Evolutionary conservation across 192 early-diverging fungal genomes (phyloP).

Genomic region (Martensiomyces pterosporus): DNA sequence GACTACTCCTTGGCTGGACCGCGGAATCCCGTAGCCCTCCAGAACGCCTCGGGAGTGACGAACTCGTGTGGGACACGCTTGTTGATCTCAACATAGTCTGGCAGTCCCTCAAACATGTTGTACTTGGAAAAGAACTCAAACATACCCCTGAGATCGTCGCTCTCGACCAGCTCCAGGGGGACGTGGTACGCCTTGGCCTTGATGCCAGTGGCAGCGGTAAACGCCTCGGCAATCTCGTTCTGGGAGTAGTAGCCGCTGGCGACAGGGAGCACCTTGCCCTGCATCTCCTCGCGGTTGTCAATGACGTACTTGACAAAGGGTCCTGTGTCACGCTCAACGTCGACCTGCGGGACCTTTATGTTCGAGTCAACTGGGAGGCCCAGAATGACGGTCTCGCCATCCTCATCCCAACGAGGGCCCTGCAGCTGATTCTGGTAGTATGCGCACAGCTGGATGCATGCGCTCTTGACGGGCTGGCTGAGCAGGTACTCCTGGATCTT

Average conservation of each 20-base stretch:
- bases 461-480: not conserved
- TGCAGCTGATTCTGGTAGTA: slow-evolving; percentile 21
- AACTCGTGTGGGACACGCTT: slow-evolving; percentile 1
- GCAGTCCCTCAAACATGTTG: slow-evolving; percentile 12
- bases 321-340: slow-evolving; percentile 13
- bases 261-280: slow-evolving; percentile 7
- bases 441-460: slow-evolving; percentile 9
- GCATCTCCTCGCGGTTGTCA: slow-evolving; percentile 6
- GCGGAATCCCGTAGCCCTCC: slow-evolving; percentile 12
- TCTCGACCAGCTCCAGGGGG: slow-evolving; percentile 2
- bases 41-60: slow-evolving; percentile 15
- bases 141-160: slow-evolving; percentile 7
- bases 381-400: slow-evolving; percentile 3
- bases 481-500: slow-evolving; percentile 17
- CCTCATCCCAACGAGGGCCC: slow-evolving; percentile 13
- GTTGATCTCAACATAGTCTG: slow-evolving; percentile 1
- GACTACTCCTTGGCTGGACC: slow-evolving; percentile 21
- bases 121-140: slow-evolving; percentile 15
- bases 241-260: slow-evolving; percentile 19
- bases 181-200: slow-evolving; percentile 4
- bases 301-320: slow-evolving; percentile 17
- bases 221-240: slow-evolving; percentile 12
- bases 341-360: slow-evolving; percentile 11
- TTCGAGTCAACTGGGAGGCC: slow-evolving; percentile 7
- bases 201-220: slow-evolving; percentile 14